These are phyloP conservation scores for Polytrichum commune DNA, from an alignment of 225 moss, liverwort and hornwort genomes.

Conservation along the genomic window DNA sequence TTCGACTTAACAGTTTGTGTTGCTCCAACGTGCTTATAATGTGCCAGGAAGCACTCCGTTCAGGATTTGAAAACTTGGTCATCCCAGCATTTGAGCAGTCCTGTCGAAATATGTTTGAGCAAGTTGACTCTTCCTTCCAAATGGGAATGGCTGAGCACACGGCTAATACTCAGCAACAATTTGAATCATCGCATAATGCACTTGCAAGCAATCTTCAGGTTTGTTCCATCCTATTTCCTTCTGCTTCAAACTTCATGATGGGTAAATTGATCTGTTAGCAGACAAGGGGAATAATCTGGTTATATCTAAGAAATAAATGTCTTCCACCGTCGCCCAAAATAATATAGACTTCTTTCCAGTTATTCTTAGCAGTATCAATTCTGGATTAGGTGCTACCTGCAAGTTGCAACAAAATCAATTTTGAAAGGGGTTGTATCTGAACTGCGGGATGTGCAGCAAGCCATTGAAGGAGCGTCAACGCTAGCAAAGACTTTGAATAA, in stretches of 20 bases:
- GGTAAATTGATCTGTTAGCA: not conserved
- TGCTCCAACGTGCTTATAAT: slow-evolving; percentile 9
- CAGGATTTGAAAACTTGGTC: slow-evolving; percentile 70
- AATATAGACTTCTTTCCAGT: too few relatives aligned
- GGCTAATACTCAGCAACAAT: slow-evolving; percentile 65
- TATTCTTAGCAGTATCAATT: not conserved
- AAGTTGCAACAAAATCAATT: not conserved
- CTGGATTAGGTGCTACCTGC: not conserved
- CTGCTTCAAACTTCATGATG: not conserved
- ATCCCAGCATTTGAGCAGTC: slow-evolving; percentile 83
- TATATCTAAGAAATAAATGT: not conserved
- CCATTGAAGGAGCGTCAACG: slow-evolving; percentile 63
- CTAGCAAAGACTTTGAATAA: slow-evolving; percentile 68
- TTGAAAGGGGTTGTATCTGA: not conserved
- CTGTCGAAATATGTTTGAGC: slow-evolving; percentile 85
- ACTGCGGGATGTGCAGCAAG: slow-evolving; percentile 44
- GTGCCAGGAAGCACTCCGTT: slow-evolving; percentile 73
- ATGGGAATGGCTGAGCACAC: slow-evolving; percentile 76
- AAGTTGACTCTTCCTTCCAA: slow-evolving; percentile 63
- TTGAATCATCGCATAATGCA: slow-evolving; percentile 68
- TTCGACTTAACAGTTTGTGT: not conserved
- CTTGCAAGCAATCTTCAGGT: slow-evolving; percentile 85
- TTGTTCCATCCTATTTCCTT: not conserved
- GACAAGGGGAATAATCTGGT: not conserved
- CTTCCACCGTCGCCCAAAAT: too few relatives aligned